Conservation (phyloP, 2,329 filamentous ascomycete species). For the Penicillium thymicola region DNA sequence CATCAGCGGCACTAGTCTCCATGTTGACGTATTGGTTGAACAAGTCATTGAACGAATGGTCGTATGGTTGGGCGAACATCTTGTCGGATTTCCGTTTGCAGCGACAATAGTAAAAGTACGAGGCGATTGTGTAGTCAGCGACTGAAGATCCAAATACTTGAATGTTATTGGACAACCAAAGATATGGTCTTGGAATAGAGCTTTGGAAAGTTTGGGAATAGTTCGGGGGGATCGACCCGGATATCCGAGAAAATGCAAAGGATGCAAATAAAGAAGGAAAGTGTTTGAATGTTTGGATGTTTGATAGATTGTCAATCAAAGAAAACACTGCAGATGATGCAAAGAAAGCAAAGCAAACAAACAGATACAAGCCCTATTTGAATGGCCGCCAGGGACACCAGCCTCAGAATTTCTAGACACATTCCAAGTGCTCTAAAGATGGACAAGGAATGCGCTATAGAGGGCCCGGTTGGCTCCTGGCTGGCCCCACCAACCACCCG, state of each 20-base stretch:
- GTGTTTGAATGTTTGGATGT: conserved; percentile 19
- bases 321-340: conserved; percentile 42
- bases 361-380: conserved; percentile 40
- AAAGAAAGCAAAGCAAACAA: conserved; percentile 45
- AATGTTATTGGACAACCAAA: conserved; percentile 33
- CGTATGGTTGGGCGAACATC: conserved; percentile 47
- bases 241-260: conserved; percentile 19
- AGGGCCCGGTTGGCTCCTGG: conserved; percentile 20
- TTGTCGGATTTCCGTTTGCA: conserved; percentile 48
- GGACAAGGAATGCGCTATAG: conserved; percentile 33
- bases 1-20: conserved; percentile 51
- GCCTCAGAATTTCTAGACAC: conserved; percentile 36
- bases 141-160: conserved; percentile 19
- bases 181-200: conserved; percentile 16
- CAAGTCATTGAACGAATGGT: conserved; percentile 58
- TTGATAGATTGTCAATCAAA: conserved; percentile 38
- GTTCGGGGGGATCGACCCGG: conserved; percentile 20
- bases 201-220: conserved; percentile 19
- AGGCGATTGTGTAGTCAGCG: conserved; percentile 16
- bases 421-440: conserved; percentile 37
- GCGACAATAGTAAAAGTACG: conserved; percentile 17
- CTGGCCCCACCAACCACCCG: conserved; percentile 20
- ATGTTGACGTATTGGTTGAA: conserved; percentile 63
- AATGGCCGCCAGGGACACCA: conserved; percentile 32
- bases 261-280: conserved; percentile 20